Percentiles rank a stretch among this genome's conserved stretches.
Conservation (phyloP, 78 protist species). For the Pigoraptor vietnamica region DNA sequence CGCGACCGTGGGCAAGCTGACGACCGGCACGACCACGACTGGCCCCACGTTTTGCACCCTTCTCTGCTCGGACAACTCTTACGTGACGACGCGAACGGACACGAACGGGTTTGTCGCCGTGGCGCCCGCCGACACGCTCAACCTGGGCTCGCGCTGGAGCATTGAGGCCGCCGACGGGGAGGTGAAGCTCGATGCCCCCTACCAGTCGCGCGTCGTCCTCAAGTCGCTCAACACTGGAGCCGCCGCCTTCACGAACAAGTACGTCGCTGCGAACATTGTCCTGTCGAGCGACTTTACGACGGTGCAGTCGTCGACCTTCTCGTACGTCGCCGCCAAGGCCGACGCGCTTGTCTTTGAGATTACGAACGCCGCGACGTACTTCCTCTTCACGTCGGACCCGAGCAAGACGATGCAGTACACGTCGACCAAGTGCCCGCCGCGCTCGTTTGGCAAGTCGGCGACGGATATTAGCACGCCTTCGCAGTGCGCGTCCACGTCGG, state of each 20-base stretch:
- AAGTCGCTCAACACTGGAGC: background rate
- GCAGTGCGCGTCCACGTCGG: background rate
- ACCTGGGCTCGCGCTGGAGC: background rate
- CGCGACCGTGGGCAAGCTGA: background rate
- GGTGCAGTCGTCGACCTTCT: too few relatives aligned
- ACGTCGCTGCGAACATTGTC: background rate
- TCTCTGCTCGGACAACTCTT: background rate
- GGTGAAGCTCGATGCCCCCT: background rate
- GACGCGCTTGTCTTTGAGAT: background rate
- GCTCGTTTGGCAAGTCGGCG: background rate
- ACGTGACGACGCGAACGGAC: background rate
- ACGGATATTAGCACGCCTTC: too few relatives aligned
- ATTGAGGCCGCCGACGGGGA: background rate
- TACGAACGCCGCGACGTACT: background rate
- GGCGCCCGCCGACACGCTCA: background rate
- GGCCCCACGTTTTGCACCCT: background rate
- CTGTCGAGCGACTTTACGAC: background rate
- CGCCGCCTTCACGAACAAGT: background rate
- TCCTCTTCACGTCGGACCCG: background rate
- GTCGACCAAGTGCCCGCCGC: background rate
- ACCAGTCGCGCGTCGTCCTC: background rate
- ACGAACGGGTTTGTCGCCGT: background rate
- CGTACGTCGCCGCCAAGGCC: too few relatives aligned
- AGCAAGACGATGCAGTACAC: background rate
- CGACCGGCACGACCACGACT: background rate